These are phyloP conservation scores for Saccharum officinarum DNA, from an alignment of 176 grass and related monocot species.

Conservation along the genomic window DNA sequence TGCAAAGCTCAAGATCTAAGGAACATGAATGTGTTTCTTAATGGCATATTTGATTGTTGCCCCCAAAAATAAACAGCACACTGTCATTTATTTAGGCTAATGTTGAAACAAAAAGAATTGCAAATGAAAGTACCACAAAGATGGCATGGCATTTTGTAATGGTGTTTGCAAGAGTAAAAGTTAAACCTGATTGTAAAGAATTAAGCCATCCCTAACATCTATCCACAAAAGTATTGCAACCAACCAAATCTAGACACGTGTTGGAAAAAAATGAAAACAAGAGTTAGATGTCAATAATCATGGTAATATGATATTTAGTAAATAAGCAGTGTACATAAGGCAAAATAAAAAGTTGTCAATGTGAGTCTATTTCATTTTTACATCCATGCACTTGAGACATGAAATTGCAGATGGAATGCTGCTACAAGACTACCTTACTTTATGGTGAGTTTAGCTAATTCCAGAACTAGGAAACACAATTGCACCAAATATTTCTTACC, in stretches of 20 bases:
- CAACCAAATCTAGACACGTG: constrained; percentile 19
- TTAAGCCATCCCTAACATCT: constrained; percentile 9
- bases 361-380: constrained; percentile 10
- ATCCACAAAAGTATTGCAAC: constrained; percentile 1
- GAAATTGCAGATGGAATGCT: constrained; percentile 5
- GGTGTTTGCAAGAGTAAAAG: constrained; percentile 2
- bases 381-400: background rate
- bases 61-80: background rate
- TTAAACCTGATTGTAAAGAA: constrained; percentile 9
- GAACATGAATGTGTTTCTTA: constrained; percentile 13
- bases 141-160: background rate
- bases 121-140: constrained; percentile 13
- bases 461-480: constrained; percentile 7
- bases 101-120: constrained; percentile 7
- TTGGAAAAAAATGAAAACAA: constrained; percentile 9
- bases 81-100: background rate
- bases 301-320: background rate
- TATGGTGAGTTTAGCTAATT: background rate
- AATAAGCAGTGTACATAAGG: background rate
- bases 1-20: constrained; percentile 2
- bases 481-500: constrained; percentile 48
- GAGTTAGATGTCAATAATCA: background rate
- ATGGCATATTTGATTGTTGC: background rate
- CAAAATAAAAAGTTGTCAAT: background rate
- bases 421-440: background rate